phyloP scores from a whole-genome alignment of 371 early-diverging fungal species.

The Haplosporangium sp. region DNA sequence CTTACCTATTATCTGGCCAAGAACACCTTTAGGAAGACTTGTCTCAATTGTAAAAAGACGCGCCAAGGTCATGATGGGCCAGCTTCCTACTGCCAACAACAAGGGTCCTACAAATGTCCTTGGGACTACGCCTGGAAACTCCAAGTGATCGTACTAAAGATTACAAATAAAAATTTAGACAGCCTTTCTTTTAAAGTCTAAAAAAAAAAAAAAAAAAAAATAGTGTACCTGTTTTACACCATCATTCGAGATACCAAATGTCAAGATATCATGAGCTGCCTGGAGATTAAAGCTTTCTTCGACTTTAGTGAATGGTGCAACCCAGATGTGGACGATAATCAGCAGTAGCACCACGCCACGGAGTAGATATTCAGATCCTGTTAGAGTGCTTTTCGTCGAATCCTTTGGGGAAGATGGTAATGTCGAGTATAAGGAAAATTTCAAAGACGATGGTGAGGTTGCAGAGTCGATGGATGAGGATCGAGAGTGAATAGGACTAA shows the following conservation, averaged over 20 bases:
- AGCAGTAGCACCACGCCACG: constrained; percentile 44
- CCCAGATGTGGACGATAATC: constrained; percentile 58
- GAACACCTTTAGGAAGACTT: constrained; percentile 37
- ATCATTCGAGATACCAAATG: constrained; percentile 51
- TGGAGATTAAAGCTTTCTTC: constrained; percentile 97
- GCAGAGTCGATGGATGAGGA: neutral
- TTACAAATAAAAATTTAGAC: neutral
- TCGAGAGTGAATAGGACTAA: neutral
- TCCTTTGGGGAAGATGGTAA: neutral
- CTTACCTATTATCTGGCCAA: constrained; percentile 47
- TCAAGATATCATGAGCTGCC: constrained; percentile 89
- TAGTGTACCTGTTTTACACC: constrained; percentile 52
- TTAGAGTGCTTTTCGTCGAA: constrained; percentile 6
- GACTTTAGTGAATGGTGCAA: constrained; percentile 91
- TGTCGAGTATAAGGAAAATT: neutral
- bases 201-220: neutral
- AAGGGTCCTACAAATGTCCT: constrained; percentile 90
- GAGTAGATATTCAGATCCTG: constrained; percentile 9
- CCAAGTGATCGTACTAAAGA: constrained; percentile 78
- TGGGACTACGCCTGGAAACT: constrained; percentile 95
- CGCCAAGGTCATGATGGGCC: constrained; percentile 49
- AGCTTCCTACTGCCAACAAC: constrained; percentile 58
- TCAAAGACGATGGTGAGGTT: neutral
- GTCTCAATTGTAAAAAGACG: constrained; percentile 24
- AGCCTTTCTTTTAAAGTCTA: neutral